phyloP scores from a whole-genome alignment of 1,284 basidiomycete genomes.

The Trichosporon inkin region DNA sequence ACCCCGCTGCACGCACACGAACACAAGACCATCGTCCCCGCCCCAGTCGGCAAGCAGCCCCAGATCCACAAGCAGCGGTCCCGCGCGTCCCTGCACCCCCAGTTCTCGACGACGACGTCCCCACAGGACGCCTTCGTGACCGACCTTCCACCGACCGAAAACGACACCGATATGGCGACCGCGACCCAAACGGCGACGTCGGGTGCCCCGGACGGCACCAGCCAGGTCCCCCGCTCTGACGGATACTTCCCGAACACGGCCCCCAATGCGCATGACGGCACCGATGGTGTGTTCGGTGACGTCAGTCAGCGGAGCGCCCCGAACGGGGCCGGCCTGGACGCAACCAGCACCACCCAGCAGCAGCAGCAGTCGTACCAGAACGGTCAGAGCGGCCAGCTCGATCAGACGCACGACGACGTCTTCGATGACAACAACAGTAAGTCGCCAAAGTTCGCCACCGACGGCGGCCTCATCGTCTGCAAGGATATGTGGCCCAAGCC shows the following conservation, averaged over 20 bases:
- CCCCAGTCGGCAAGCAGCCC: background rate
- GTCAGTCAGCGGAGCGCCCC: too few species aligned
- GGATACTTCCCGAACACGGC: constrained; percentile 5
- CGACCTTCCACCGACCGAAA: background rate
- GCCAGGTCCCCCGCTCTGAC: background rate
- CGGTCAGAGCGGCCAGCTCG: background rate
- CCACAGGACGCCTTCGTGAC: background rate
- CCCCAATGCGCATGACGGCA: constrained; percentile 14
- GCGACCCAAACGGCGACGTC: constrained; percentile 1
- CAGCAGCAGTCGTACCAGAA: constrained; percentile 12
- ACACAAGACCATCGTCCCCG: background rate
- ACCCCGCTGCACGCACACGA: background rate
- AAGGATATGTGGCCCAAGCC: too few species aligned
- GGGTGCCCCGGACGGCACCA: background rate
- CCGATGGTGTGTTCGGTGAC: background rate
- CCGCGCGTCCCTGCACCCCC: background rate
- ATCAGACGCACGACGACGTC: background rate
- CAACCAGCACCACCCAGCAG: constrained; percentile 7
- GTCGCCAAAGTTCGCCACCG: too few species aligned
- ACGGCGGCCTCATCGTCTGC: too few species aligned
- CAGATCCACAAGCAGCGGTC: constrained; percentile 1
- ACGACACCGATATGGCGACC: constrained; percentile 3
- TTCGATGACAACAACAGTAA: background rate
- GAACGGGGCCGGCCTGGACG: background rate
- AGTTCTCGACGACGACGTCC: constrained; percentile 8